phyloP scores from a whole-genome alignment of 495 filamentous ascomycete genomes.

The Margaritispora aquatica region DNA sequence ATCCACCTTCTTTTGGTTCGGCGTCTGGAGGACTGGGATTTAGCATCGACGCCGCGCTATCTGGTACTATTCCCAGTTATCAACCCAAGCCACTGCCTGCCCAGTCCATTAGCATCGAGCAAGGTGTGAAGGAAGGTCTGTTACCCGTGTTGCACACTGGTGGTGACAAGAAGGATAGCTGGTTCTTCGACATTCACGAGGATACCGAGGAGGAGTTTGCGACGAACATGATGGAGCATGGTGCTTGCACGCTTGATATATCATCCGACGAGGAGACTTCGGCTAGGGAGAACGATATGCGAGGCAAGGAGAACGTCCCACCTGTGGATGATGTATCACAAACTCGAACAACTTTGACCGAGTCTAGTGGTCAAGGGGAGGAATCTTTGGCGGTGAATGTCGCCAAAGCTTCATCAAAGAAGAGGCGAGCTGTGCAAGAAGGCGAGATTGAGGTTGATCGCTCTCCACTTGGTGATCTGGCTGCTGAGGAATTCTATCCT shows the following conservation, averaged over 20 bases:
- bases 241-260: slow-evolving; percentile 80
- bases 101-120: neutral
- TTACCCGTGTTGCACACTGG: neutral
- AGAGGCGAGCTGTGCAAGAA: slow-evolving; percentile 4
- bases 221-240: slow-evolving; percentile 87
- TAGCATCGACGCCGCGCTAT: slow-evolving; percentile 72
- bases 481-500: slow-evolving; percentile 66
- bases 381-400: slow-evolving; percentile 29
- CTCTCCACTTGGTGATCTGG: slow-evolving; percentile 63
- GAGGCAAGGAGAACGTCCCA: slow-evolving; percentile 91
- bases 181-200: slow-evolving; percentile 94
- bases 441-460: slow-evolving; percentile 46
- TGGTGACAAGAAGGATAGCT: slow-evolving; percentile 50
- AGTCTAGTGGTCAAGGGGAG: slow-evolving; percentile 8
- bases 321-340: slow-evolving; percentile 55
- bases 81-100: slow-evolving; percentile 8
- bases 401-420: slow-evolving; percentile 14
- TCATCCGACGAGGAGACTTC: slow-evolving; percentile 60
- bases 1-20: slow-evolving; percentile 45
- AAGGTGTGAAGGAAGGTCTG: neutral
- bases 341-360: slow-evolving; percentile 26
- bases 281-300: slow-evolving; percentile 43
- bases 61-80: slow-evolving; percentile 57
- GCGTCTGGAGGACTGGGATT: slow-evolving; percentile 35
- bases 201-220: slow-evolving; percentile 84